Base-by-base conservation (phyloP, 139 green algal genomes). In the Tetraselmis chui region DNA sequence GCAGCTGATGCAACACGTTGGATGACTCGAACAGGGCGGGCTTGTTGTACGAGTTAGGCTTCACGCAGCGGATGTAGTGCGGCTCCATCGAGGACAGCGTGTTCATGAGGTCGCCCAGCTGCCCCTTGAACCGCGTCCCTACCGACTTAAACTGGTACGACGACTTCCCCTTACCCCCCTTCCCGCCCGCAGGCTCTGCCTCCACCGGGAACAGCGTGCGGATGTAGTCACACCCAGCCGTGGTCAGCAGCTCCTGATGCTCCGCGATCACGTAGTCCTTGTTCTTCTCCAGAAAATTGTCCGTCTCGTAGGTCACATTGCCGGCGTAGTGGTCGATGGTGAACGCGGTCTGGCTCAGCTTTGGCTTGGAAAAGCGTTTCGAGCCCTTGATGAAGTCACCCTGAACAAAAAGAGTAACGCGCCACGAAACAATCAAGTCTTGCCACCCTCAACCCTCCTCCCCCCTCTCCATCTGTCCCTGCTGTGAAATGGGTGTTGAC, bases 41-140 rank as follows among this genome's bases (percentile, higher is more conserved):
- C 81, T 90, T 85, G 88, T 94, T 95, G 59, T 76, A 31, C 29
- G 84, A 83, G 91, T 99, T 99, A 80, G 97, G 97, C 90, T 99
- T 99, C 88, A 99, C 97, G 91, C 97, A 99, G 86, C 97, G 96
- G 75, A 99, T 93, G 90, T 99, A 99, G 90, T 99, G 97, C 31
- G 97, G 97, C 90, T 98, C 93, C 90, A 98, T 99, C 27, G 81
- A 77, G 83, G 92, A 89, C 81, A 99, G 91, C 81, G 96, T 91
- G 29, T 90, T 81, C 96, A 99, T 99, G 25, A 99, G 91, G 32
- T 97, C 95, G 0, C 79, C 86, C 77, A 99, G 92, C 93, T 99
- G 96, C 83, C 91, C 90, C 92, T 98, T 98, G 92, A 99, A 99
- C 76, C 93, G 89, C 78, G 83, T 93, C 77, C 92, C 95, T 31